Evolutionary conservation across 148 eudicot species (phyloP), one percentile per base, ranked within the genome.

Genomic region (Persicaria tinctoria): DNA sequence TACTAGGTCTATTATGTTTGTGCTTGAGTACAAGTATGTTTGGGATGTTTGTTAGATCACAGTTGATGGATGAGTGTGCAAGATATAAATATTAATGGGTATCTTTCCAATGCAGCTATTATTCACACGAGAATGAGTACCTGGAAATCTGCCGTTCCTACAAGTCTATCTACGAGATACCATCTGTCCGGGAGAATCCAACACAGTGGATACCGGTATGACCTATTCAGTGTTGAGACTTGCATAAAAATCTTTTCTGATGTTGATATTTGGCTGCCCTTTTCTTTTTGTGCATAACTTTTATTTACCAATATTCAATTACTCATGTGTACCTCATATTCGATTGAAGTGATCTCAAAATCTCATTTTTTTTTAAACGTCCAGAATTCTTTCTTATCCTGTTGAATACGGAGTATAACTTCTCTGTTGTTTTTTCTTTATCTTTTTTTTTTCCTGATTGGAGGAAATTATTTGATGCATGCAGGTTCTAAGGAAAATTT

Each of bases 111-210:
- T 85, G 69, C 76, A 89, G 92, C 80, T 90, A 85, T 78, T 79
- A 89, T 78, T 78, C 85, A 17, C 91, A 92, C 80, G 84, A 78
- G 82, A 87, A 87, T 82, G 90, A 92, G 63, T 88, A 92, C 83
- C 97, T 92, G 72, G 95, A 92, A 80, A 87, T 92, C 75, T 88
- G 93, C 77, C 88, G 93, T 38, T 87, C 93, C 81, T 94, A 88
- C 85, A 91, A 88, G 88, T 70, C 96, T 54, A 90, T 94, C 56
- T 91, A 94, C 76, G 98, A 91, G 53, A 94, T 90, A 51, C 84
- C 97, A 41, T 85, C 89, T 76, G 87, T 90, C 79, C 85, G 79
- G 54, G 97, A 89, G 68, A 86, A 92, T 77, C 86, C 89, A 70
- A 81, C 73, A n/a, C 87, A 79, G 77, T 94, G 98, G 96, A 86